Evolutionary conservation across 2,329 filamentous ascomycete species (phyloP).

Genomic region (Leptographium galeiforme): DNA sequence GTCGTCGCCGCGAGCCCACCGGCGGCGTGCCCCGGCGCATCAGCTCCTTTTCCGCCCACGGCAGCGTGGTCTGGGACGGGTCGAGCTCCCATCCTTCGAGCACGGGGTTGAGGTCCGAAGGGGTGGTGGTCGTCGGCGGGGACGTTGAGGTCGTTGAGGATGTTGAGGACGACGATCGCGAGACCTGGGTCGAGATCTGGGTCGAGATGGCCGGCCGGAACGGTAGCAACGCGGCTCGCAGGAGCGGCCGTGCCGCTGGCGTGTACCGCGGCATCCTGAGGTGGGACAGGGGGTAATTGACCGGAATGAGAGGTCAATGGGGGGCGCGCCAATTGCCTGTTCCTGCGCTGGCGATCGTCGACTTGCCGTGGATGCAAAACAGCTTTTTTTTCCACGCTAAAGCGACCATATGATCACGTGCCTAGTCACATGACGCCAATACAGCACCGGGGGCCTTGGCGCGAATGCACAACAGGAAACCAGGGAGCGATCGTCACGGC

Average conservation of each 20-base stretch:
- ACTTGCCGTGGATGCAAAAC: no score
- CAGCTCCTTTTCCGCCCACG: constrained; percentile 52
- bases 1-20: constrained; percentile 73
- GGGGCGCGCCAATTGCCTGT: not conserved
- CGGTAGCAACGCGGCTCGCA: constrained; percentile 3
- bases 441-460: no score
- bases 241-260: constrained; percentile 11
- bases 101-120: constrained; percentile 4
- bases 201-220: not conserved
- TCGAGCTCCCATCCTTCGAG: constrained; percentile 37
- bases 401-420: no score
- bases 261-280: constrained; percentile 8
- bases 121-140: not conserved
- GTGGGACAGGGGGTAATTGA: not conserved
- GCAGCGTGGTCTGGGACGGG: constrained; percentile 54
- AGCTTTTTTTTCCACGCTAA: no score
- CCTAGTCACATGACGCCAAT: no score
- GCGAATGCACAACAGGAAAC: no score
- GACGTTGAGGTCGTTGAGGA: no score
- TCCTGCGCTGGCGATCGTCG: not conserved
- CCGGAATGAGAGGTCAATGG: not conserved
- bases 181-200: not conserved
- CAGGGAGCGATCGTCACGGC: no score
- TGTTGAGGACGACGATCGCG: no score
- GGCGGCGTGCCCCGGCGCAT: constrained; percentile 56